Evolutionary conservation across 2,329 filamentous ascomycete species (phyloP).

Genomic region (Curvularia spicifera): DNA sequence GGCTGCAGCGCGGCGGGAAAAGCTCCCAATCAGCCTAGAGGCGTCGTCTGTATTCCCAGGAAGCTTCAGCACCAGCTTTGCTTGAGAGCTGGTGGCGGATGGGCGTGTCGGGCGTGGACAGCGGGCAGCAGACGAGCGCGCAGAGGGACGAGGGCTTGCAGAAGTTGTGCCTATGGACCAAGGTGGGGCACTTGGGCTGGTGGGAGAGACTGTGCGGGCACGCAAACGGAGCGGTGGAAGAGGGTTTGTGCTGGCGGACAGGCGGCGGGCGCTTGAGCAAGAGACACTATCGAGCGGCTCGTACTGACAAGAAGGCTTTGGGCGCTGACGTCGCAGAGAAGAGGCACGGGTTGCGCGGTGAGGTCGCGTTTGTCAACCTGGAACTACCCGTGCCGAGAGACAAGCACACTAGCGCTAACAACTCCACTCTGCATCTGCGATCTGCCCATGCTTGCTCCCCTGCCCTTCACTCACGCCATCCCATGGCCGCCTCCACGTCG

Average conservation of each 20-base stretch:
- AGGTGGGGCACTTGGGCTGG: slow-evolving; percentile 43
- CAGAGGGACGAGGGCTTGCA: slow-evolving; percentile 39
- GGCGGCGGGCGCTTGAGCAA: slow-evolving; percentile 19
- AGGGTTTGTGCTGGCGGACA: slow-evolving; percentile 13
- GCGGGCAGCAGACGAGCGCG: slow-evolving; percentile 25
- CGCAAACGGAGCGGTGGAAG: slow-evolving; percentile 10
- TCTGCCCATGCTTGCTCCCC: slow-evolving; percentile 3
- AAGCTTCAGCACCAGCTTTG: slow-evolving; percentile 23
- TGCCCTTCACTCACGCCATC: slow-evolving; percentile 6
- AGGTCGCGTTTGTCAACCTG: slow-evolving; percentile 28
- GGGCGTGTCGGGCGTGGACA: slow-evolving; percentile 21
- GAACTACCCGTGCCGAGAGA: slow-evolving; percentile 26
- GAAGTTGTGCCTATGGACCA: slow-evolving; percentile 37
- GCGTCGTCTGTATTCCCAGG: slow-evolving; percentile 29
- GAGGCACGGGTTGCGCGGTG: slow-evolving; percentile 32
- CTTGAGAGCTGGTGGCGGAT: slow-evolving; percentile 12
- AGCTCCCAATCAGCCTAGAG: slow-evolving; percentile 43
- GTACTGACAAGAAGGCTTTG: slow-evolving; percentile 25
- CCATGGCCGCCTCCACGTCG: not conserved
- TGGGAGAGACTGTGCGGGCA: slow-evolving; percentile 35
- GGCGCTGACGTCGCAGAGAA: slow-evolving; percentile 26
- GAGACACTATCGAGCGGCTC: slow-evolving; percentile 28
- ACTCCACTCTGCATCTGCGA: slow-evolving; percentile 11
- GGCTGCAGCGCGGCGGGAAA: slow-evolving; percentile 41
- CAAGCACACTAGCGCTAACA: slow-evolving; percentile 20